These are phyloP conservation scores for Auriscalpium vulgare DNA, from an alignment of 768 basidiomycete species.

Conservation along the genomic window DNA sequence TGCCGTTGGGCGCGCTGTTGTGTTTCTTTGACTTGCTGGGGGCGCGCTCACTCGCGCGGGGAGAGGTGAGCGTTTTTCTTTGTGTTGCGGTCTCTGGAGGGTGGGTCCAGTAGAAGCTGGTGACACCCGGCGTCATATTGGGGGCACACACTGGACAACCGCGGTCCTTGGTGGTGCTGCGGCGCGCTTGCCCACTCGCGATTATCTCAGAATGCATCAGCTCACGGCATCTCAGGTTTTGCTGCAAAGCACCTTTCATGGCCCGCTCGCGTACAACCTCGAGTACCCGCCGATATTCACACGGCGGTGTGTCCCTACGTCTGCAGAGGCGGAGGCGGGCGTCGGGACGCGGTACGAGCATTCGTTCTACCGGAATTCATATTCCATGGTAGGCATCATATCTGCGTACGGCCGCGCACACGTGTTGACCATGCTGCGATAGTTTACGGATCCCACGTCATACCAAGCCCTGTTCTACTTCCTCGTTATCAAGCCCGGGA, in stretches of 20 bases:
- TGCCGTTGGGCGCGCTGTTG: slow-evolving; percentile 69
- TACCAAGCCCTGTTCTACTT: slow-evolving; percentile 87
- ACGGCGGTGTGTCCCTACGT: slow-evolving; percentile 43
- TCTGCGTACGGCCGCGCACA: background rate
- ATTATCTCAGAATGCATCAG: background rate
- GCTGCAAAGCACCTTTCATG: slow-evolving; percentile 64
- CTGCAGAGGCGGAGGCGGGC: slow-evolving; percentile 44
- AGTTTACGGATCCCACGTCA: slow-evolving; percentile 79
- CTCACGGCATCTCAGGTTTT: slow-evolving; percentile 35
- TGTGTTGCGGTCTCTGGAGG: no score
- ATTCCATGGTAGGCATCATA: slow-evolving; percentile 56
- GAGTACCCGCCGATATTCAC: slow-evolving; percentile 71
- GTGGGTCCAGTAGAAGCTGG: no score
- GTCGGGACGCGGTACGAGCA: slow-evolving; percentile 33
- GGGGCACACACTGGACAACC: no score
- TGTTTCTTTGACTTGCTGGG: slow-evolving; percentile 75
- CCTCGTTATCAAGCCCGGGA: slow-evolving; percentile 76
- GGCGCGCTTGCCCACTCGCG: no score
- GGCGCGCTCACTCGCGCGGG: slow-evolving; percentile 61
- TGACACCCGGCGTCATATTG: no score
- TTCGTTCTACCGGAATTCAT: slow-evolving; percentile 77
- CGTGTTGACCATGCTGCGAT: slow-evolving; percentile 4
- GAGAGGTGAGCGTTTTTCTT: slow-evolving; percentile 41
- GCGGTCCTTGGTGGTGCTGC: no score
- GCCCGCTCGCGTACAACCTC: slow-evolving; percentile 51